Evolutionary conservation across 768 basidiomycete genomes (phyloP), one percentile per base, ranked within the genome.

Genomic region (Tubosaeta brunneosetosa): DNA sequence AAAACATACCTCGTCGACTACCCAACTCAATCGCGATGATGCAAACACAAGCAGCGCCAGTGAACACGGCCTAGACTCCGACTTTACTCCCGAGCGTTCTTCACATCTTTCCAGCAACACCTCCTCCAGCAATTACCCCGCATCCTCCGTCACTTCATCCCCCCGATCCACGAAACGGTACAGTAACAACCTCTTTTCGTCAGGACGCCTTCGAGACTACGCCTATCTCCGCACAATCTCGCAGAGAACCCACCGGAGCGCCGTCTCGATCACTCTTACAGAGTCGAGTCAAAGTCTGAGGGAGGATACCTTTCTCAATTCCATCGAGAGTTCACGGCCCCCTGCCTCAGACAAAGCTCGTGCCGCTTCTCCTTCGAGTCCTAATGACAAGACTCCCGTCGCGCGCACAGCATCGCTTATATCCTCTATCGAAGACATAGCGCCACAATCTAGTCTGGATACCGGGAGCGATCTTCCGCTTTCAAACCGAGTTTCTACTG

Each of bases 161-260:
- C 61, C 65, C 25, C 75, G 79, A 32, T 79, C 80, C 37, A 71
- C 74, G 51, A 86, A 87, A 70, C 81, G 90, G 43, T 87, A 88
- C 67, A 91, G 88, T 74, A 91, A 91, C 67, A 91, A 91, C 62
- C 74, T 93, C 46, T 92, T 91, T 56, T 85, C 88, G 44, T 91
- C 90, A 16, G 83, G 85, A n/a, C 79, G 84, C 50, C 76, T 90
- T 60, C 77, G 85, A 51, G 90, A 92, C 66, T 82, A 89, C 63
- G 73, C 75, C 10, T 88, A 91, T 66, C 66, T 88, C 61, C 81
- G 83, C 53, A 80, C 75, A 63, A 74, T 78, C 47, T 77, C 75
- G 16, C 74, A 71, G 61, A 73, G 71, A 55, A 78, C 64, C 47
- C 64, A 66, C 43, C 66, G 71, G 25, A 70, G 71, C 41, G 60